Conservation (phyloP, 1,284 basidiomycete species). For the Xerocomus nothofagi region DNA sequence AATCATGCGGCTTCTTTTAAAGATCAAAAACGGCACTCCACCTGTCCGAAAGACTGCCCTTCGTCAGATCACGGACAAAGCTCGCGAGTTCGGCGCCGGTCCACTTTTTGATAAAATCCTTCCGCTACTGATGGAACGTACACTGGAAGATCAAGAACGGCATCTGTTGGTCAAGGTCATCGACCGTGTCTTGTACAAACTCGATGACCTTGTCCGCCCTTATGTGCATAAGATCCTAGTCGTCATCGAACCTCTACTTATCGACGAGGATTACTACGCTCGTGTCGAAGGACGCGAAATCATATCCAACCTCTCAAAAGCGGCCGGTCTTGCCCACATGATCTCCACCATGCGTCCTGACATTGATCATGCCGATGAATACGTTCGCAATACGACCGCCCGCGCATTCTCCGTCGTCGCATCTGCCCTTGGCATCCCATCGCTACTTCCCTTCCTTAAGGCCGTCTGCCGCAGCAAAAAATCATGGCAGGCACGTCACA, state of each 20-base stretch:
- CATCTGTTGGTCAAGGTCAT: slow-evolving; percentile 99
- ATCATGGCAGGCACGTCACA: slow-evolving; percentile 99
- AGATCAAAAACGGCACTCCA: slow-evolving; percentile 99
- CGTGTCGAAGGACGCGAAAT: slow-evolving; percentile 99
- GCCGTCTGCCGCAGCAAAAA: slow-evolving; percentile 99
- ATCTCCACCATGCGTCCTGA: slow-evolving; percentile 99
- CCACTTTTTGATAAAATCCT: slow-evolving; percentile 99
- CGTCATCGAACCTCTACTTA: slow-evolving; percentile 98
- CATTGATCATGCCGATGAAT: slow-evolving; percentile 99
- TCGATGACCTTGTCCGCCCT: slow-evolving; percentile 97
- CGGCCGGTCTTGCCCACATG: slow-evolving; percentile 99
- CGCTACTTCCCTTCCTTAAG: slow-evolving; percentile 95
- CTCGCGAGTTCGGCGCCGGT: slow-evolving; percentile 96
- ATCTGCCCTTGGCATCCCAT: slow-evolving; percentile 96
- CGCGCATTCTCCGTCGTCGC: slow-evolving; percentile 99
- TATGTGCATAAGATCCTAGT: slow-evolving; percentile 99
- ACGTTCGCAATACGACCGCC: slow-evolving; percentile 98
- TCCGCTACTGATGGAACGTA: slow-evolving; percentile 98
- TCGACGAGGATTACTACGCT: slow-evolving; percentile 99
- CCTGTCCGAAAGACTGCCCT: slow-evolving; percentile 97
- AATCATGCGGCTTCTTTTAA: slow-evolving; percentile 98
- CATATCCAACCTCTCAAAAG: slow-evolving; percentile 98
- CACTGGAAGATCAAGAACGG: slow-evolving; percentile 97
- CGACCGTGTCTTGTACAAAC: slow-evolving; percentile 97
- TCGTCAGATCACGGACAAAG: slow-evolving; percentile 99